Base-by-base conservation (phyloP, 148 eudicot species). In the Rhododendron williamsianum region DNA sequence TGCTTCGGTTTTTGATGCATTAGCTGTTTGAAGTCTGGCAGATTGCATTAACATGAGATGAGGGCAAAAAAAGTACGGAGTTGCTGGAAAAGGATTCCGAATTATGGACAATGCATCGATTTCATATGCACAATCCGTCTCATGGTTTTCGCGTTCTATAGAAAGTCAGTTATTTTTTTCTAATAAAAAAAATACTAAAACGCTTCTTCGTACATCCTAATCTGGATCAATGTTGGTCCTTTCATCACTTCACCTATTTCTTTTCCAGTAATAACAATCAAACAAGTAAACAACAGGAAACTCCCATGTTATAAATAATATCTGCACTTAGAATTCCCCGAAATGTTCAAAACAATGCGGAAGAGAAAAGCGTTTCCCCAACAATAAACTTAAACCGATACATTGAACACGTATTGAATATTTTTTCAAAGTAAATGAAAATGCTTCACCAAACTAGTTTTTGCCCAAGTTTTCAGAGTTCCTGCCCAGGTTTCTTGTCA, bases 281-380 rank as follows among this genome's bases (percentile, higher is more conserved):
- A 84, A 30, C 91, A 92, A 0, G 92, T 93, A 81, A 94, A 94
- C 43, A 93, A 84, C 85, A 94, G 83, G 89, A 94, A 94, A 52
- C 93, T 91, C 21, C 95, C 97, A 38, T 82, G 91, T 84, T 86
- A n/a, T 49, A 21, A 48, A 79, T 4, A 79, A 49, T 79, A 49
- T 48, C 21, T 25, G 54, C 6, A 25, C 63, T 35, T 5, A 3
- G 5, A 49, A 48, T 80, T 25, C 4, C 30, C 18, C 2, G 1
- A 78, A 46, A 10, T n/a, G 12, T 8, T 10, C 25, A 11, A 25
- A 30, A 30, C 8, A 6, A 80, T n/a, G 6, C 11, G 0, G 16
- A n/a, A 21, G 21, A 2, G 15, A 78, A 1, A 9, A 23, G 5
- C 30, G 10, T 36, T 12, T 27, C 36, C 36, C n/a, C 13, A 78